Evolutionary conservation across 2,329 filamentous ascomycete species (phyloP).

Genomic region (Proliferodiscus dingleyae): DNA sequence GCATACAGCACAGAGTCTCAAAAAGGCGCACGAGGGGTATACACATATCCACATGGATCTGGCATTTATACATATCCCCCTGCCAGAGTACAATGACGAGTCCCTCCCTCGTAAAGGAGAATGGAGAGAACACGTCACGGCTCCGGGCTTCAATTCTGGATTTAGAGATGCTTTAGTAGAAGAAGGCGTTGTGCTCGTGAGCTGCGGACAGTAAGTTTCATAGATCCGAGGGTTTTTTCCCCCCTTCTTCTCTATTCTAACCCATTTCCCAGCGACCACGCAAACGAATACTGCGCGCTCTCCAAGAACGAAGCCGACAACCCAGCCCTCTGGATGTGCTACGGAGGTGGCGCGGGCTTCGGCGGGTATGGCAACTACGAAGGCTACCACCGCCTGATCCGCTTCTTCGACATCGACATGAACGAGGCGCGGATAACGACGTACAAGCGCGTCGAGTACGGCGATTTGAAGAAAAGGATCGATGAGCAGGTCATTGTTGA

Average conservation of each 20-base stretch:
- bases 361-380: constrained; percentile 93
- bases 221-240: too few species aligned
- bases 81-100: constrained; percentile 75
- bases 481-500: constrained; percentile 66
- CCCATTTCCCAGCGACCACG: constrained; percentile 64
- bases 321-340: constrained; percentile 96
- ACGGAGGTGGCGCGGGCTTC: constrained; percentile 85
- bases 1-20: constrained; percentile 66
- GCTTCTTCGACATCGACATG: constrained; percentile 90
- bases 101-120: constrained; percentile 60
- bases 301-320: constrained; percentile 35
- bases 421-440: constrained; percentile 84
- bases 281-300: constrained; percentile 91
- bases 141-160: constrained; percentile 84
- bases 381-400: constrained; percentile 74
- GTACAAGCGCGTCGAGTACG: constrained; percentile 82
- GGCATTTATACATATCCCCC: constrained; percentile 94
- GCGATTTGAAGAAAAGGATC: constrained; percentile 46
- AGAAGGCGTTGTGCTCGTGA: constrained; percentile 79
- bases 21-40: constrained; percentile 76
- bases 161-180: constrained; percentile 87
- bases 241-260: constrained; percentile 18
- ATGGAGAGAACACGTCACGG: constrained; percentile 80
- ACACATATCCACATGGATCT: constrained; percentile 91
- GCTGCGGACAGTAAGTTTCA: constrained; percentile 77